Evolutionary conservation across 495 filamentous ascomycete genomes (phyloP).

Genomic region (Talaromyces trachyspermus): DNA sequence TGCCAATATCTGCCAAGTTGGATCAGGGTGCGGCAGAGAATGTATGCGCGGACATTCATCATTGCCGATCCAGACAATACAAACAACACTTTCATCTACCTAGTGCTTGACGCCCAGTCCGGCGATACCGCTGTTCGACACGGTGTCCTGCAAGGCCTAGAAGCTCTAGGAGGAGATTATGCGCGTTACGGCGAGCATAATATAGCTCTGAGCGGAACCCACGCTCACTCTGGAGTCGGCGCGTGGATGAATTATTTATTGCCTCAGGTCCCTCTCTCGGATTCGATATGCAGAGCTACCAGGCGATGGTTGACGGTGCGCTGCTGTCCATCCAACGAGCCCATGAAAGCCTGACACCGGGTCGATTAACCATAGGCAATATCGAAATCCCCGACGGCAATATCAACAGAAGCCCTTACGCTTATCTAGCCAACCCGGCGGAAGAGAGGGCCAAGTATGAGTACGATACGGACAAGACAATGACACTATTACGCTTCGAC

Average conservation of each 20-base stretch:
- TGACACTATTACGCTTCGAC: conserved; percentile 79
- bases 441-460: conserved; percentile 69
- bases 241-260: conserved; percentile 96
- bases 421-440: conserved; percentile 84
- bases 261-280: conserved; percentile 89
- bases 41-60: conserved; percentile 90
- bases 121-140: conserved; percentile 88
- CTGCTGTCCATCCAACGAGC: conserved; percentile 73
- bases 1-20: conserved; percentile 78
- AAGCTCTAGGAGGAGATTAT: conserved; percentile 59
- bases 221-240: conserved; percentile 87
- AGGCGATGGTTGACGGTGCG: conserved; percentile 83
- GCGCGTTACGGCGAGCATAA: conserved; percentile 73
- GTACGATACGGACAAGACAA: conserved; percentile 72
- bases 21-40: conserved; percentile 81
- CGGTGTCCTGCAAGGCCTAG: conserved; percentile 70
- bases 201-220: conserved; percentile 85
- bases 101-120: conserved; percentile 80
- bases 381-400: conserved; percentile 76
- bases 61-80: conserved; percentile 60
- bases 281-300: conserved; percentile 83
- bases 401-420: conserved; percentile 82
- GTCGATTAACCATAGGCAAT: conserved; percentile 64
- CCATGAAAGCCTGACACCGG: conserved; percentile 65
- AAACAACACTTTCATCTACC: conserved; percentile 72